Base-by-base conservation (phyloP, 495 filamentous ascomycete genomes). In the Talaromyces ruber region DNA sequence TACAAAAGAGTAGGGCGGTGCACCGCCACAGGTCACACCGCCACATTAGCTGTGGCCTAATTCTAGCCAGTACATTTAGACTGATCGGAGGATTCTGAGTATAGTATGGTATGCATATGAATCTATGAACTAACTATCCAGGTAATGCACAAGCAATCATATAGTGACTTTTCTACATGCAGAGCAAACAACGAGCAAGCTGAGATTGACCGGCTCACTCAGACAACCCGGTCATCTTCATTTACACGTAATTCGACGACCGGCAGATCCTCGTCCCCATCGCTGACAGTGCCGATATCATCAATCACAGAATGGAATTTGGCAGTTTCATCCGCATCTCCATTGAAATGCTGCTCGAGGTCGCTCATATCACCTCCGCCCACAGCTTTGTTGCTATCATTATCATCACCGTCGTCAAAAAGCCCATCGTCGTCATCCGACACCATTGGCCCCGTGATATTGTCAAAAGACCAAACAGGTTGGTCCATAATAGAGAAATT, bases 201-300 rank as follows among this genome's bases (percentile, higher is more conserved):
- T n/a, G 7, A 3, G n/a, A 21, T 22, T 28, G 16, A 28, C 6
- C 14, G 21, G 51, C 51, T 62, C 55, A 66, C 45, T 70, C 66
- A 24, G 69, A 67, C 61, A 50, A 74, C 67, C 61, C 68, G 71
- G 12, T 75, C 71, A 26, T 77, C 76, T 7, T 77, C 74, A 26
- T 71, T 66, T 24, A 79, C 71, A 56, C 69, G 73, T 37, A 81
- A 67, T 64, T 82, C 79, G 57, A 78, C 72, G 25, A 80, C 78
- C 5, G 79, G 75, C 26, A 77, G 68, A 4, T 80, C 76, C 24
- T 79, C 74, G 37, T 74, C 72, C 25, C 75, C 76, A 28, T 66
- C 75, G 37, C 68, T 71, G 34, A 25, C 24, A 21, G 39, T 34
- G 11, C 32, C 39, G 11, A 26, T 45, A 34, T 50, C 39, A 11